Evolutionary conservation across 106 monocot genomes (phyloP).

Genomic region (Phalaenopsis equestris): DNA sequence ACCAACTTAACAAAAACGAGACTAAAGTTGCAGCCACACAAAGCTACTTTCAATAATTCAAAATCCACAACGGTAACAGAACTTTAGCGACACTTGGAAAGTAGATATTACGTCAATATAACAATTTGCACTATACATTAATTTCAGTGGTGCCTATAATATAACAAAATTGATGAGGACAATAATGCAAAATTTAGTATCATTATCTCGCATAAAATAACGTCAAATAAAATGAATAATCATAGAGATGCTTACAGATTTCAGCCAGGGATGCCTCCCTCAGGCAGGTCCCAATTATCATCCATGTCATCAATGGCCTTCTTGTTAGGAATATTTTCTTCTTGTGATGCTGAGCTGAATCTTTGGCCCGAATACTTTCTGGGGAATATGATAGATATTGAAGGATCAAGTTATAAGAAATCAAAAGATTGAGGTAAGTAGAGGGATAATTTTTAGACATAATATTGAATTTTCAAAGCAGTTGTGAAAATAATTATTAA

Average conservation of each 20-base stretch:
- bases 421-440: not conserved
- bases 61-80: too few relatives aligned
- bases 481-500: not conserved
- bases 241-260: not conserved
- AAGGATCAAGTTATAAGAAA: not conserved
- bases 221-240: not conserved
- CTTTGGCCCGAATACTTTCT: not conserved
- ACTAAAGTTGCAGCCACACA: too few relatives aligned
- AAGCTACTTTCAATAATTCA: too few relatives aligned
- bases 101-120: too few relatives aligned
- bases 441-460: not conserved
- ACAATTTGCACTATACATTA: too few relatives aligned
- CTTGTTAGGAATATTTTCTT: not conserved
- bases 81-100: too few relatives aligned
- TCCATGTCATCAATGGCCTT: conserved; percentile 1
- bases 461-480: not conserved
- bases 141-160: too few relatives aligned
- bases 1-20: too few relatives aligned
- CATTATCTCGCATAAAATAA: not conserved
- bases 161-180: not conserved
- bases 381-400: not conserved
- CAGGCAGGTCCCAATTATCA: not conserved
- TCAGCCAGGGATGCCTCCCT: not conserved
- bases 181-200: not conserved
- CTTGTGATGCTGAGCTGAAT: not conserved